Evolutionary conservation across 352 stramenopile genomes (phyloP), one percentile per base, ranked within the genome.

Genomic region (Pythium plurisporium): DNA sequence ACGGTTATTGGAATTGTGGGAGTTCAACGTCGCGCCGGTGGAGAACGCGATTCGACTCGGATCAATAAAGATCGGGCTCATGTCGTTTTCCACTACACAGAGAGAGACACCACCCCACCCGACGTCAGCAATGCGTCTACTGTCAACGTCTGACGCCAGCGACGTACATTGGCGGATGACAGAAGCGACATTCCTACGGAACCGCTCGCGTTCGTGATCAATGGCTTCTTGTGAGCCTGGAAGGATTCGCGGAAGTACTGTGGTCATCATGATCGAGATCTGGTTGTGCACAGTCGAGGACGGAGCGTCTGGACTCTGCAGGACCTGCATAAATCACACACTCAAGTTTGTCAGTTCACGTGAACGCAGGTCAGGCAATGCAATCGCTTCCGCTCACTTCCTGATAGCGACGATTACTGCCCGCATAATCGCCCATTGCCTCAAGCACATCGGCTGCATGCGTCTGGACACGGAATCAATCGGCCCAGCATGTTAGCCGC

Each of bases 1-100:
- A 40, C 77, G 69, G 50, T 89, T 91, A 63, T 87, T 91, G 56
- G 69, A 61, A 51, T 89, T 82, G 67, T 91, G 81, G 1, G 73
- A 54, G 30, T 79, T 82, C 55, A 91, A 59, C 3, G 66, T 77
- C 12, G 87, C 69, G 8, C 41, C 74, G 5, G 76, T 87, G 5
- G 81, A 91, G 20, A 89, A 72, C 8, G 73, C 36, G 4, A 87
- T 63, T 45, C 69, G 81, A 46, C 63, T 79, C 5, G 78, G 71
- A 43, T 91, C 81, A 22, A 89, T 52, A 22, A 76, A 65, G 4
- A 64, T 75, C 2, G 23, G 62, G 4, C 72, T 58, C 11, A 86
- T 59, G 33, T 42, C 75, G 62, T 81, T 44, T 2, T 49, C 10
- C 23, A 49, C 55, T 62, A 44, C 19, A 44, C 17, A 44, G 19